Conservation (phyloP, 2,329 filamentous ascomycete species). For the Talaromyces albobiverticillius region DNA sequence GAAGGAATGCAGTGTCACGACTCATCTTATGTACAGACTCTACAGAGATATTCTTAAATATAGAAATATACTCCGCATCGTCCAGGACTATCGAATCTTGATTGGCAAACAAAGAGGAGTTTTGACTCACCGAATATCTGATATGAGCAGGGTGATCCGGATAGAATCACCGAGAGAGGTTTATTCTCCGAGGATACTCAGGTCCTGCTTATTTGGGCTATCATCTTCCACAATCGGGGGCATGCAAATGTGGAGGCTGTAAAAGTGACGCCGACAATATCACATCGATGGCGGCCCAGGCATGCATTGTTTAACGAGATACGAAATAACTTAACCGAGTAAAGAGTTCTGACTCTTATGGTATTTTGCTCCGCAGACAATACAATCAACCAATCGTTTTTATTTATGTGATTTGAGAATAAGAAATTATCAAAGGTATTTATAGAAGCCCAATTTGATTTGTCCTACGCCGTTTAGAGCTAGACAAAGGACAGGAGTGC, state of each 20-base stretch:
- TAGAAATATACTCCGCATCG: background rate
- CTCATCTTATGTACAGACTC: background rate
- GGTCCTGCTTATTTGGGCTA: background rate
- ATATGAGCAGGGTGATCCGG: too few species aligned
- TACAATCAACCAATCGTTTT: background rate
- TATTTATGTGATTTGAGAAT: background rate
- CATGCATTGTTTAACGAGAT: too few species aligned
- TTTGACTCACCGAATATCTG: background rate
- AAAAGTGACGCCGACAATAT: too few species aligned
- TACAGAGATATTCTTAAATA: background rate
- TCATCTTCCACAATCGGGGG: too few species aligned
- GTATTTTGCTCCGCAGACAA: too few species aligned
- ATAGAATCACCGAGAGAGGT: too few species aligned
- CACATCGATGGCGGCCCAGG: too few species aligned
- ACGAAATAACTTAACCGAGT: too few species aligned
- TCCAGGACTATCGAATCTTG: background rate
- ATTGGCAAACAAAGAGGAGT: background rate
- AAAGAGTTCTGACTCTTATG: too few species aligned
- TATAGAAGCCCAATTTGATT: background rate
- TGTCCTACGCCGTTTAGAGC: background rate
- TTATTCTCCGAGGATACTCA: background rate
- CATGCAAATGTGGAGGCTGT: too few species aligned
- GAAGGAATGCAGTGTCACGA: too few species aligned
- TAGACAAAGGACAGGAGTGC: too few species aligned
- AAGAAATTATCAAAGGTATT: background rate